Evolutionary conservation across 108 stramenopile species (phyloP).

Genomic region (Asterionellopsis glacialis): DNA sequence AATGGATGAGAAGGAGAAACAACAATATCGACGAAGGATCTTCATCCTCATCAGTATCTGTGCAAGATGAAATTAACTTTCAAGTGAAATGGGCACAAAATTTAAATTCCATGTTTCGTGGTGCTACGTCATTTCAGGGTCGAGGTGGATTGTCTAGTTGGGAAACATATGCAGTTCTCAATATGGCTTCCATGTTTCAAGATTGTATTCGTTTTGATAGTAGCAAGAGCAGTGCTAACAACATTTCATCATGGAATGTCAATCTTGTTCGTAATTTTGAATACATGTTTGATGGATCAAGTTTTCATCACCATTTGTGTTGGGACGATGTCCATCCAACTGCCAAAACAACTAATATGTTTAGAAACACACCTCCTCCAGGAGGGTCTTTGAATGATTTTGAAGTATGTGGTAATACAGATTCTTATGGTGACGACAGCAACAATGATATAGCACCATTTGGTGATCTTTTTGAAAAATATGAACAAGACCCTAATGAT

Average conservation of each 20-base stretch:
- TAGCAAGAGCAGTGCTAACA: neutral
- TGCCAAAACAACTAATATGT: neutral
- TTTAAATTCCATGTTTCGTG: slow-evolving; percentile 6
- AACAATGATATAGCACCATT: too few relatives aligned
- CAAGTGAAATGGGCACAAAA: neutral
- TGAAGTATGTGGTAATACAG: too few relatives aligned
- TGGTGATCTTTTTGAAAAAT: too few relatives aligned
- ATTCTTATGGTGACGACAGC: too few relatives aligned
- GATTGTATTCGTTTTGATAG: slow-evolving; percentile 4
- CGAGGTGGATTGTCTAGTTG: neutral
- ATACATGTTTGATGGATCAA: slow-evolving; percentile 1
- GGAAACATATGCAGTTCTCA: neutral
- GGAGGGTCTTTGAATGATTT: too few relatives aligned
- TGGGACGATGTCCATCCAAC: neutral
- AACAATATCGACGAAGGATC: neutral
- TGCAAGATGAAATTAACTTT: neutral
- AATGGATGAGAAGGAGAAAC: slow-evolving; percentile 4
- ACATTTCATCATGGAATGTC: neutral
- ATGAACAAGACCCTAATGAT: too few relatives aligned
- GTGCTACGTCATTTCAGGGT: slow-evolving; percentile 8
- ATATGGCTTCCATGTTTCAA: slow-evolving; percentile 22
- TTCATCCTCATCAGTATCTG: neutral
- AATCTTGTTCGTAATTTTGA: neutral
- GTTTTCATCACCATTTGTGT: neutral
- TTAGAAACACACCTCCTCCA: neutral